Conservation (phyloP, 169 alveolate genomes). For the Babesia divergens region DNA sequence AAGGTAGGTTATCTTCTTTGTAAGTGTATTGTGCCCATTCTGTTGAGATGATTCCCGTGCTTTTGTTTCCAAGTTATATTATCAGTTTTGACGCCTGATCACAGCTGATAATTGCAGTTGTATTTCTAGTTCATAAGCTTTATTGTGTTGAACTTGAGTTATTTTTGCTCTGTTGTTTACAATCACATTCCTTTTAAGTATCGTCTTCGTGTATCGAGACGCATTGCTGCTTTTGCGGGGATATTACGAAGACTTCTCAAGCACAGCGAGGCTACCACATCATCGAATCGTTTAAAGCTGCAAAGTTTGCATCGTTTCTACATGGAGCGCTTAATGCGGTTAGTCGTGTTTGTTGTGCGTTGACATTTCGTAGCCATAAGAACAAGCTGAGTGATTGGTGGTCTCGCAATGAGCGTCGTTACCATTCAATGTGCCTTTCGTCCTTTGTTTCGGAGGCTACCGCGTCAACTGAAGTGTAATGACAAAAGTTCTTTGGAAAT, state of each 20-base stretch:
- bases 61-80: background rate
- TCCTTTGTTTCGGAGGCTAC: slow-evolving; percentile 56
- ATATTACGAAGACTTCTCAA: slow-evolving; percentile 26
- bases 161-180: background rate
- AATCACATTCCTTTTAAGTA: background rate
- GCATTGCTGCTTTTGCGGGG: slow-evolving; percentile 54
- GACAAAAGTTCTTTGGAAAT: background rate
- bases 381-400: slow-evolving; percentile 68
- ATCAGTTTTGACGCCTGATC: no score
- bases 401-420: slow-evolving; percentile 59
- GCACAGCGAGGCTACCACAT: slow-evolving; percentile 25
- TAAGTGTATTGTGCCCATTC: background rate
- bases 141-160: background rate
- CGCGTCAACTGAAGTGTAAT: slow-evolving; percentile 27
- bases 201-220: slow-evolving; percentile 58
- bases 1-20: slow-evolving; percentile 27
- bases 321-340: slow-evolving; percentile 55
- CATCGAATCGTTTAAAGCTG: slow-evolving; percentile 28
- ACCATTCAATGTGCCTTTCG: slow-evolving; percentile 56
- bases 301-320: slow-evolving; percentile 43
- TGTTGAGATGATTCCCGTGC: background rate
- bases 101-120: background rate
- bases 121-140: background rate
- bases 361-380: slow-evolving; percentile 37
- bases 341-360: background rate